Conservation (phyloP, 169 alveolate genomes). For the Theileria sp. region DNA sequence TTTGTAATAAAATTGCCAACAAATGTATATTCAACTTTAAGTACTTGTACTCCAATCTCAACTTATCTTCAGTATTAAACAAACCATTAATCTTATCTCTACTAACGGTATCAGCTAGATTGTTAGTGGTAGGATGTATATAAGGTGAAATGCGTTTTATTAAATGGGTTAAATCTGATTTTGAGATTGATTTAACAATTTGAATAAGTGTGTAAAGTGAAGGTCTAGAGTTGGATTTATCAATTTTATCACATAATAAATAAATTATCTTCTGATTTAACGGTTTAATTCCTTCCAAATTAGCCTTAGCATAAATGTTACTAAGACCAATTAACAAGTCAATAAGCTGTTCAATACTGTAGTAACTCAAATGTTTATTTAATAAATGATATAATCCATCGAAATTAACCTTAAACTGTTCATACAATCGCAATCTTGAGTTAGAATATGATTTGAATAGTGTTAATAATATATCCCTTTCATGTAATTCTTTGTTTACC, state of each 20-base stretch:
- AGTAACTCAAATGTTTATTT: not conserved
- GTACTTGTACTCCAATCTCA: not conserved
- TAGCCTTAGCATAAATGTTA: not conserved
- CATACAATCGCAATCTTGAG: not conserved
- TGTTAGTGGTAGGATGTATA: not conserved
- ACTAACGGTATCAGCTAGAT: not conserved
- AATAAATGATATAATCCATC: conserved; percentile 1
- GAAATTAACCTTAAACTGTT: not conserved
- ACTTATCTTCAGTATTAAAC: not conserved
- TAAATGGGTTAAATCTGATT: not conserved
- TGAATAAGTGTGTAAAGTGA: not conserved
- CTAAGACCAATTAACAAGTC: not conserved
- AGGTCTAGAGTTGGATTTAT: not conserved
- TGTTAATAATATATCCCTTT: not conserved
- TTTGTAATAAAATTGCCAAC: not conserved
- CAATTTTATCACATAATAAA: not conserved
- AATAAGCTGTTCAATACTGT: conserved; percentile 1
- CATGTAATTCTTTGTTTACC: not conserved
- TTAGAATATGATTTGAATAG: not conserved
- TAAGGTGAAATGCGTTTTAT: not conserved
- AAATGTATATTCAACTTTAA: not conserved
- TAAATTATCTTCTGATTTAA: conserved; percentile 1
- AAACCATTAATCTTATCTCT: not conserved
- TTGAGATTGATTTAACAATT: not conserved
- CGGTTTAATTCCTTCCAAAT: not conserved